Evolutionary conservation across 257 asterid genomes (phyloP).

Genomic region (Ilex aquifolium): DNA sequence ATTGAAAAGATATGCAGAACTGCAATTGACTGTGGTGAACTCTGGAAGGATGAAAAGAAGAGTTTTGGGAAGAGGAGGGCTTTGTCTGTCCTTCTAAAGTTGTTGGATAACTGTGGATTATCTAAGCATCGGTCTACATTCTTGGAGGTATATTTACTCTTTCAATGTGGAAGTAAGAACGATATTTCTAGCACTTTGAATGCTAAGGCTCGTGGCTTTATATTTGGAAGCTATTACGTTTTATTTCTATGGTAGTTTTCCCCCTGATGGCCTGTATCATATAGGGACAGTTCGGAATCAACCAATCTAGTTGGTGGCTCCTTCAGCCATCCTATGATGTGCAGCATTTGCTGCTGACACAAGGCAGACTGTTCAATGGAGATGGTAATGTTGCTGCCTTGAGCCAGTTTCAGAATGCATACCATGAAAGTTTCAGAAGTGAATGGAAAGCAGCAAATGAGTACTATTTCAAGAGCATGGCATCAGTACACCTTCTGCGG

Average conservation of each 20-base stretch:
- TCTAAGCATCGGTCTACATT: slow-evolving; percentile 53
- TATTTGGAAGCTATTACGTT: neutral
- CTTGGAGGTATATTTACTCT: slow-evolving; percentile 42
- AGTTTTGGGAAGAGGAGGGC: slow-evolving; percentile 56
- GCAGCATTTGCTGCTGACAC: slow-evolving; percentile 53
- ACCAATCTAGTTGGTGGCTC: slow-evolving; percentile 51
- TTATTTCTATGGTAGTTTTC: neutral
- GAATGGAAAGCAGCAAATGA: slow-evolving; percentile 62
- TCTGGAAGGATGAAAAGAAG: slow-evolving; percentile 69
- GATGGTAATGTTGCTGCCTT: slow-evolving; percentile 16
- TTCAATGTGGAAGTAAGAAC: neutral
- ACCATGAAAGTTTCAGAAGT: slow-evolving; percentile 24
- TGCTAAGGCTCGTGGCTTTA: neutral
- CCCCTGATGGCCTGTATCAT: slow-evolving; percentile 12
- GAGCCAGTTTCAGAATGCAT: slow-evolving; percentile 22
- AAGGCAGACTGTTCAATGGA: slow-evolving; percentile 25
- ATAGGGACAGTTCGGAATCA: slow-evolving; percentile 31
- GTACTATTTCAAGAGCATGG: slow-evolving; percentile 82
- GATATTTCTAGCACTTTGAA: neutral
- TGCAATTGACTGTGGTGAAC: slow-evolving; percentile 48
- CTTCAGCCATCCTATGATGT: slow-evolving; percentile 81
- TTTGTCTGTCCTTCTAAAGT: slow-evolving; percentile 61
- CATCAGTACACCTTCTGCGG: slow-evolving; percentile 55
- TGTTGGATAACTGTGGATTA: slow-evolving; percentile 68
- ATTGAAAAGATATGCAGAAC: slow-evolving; percentile 37